Conservation (phyloP, 2,329 filamentous ascomycete genomes). For the Stagonosporopsis chrysanthemi region DNA sequence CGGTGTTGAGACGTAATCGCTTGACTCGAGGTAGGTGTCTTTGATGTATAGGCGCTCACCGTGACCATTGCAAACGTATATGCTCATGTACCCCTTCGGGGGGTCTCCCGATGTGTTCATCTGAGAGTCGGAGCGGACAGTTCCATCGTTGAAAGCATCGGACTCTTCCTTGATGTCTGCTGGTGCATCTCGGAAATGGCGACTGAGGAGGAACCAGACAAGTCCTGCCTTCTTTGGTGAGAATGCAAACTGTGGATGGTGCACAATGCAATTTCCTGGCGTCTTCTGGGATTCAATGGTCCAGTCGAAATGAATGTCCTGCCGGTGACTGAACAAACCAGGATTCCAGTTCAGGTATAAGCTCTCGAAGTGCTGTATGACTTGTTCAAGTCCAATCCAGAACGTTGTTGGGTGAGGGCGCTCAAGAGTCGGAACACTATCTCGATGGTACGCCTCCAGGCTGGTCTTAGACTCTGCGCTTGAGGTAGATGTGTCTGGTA, state of each 20-base stretch:
- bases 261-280: constrained; percentile 76
- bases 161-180: constrained; percentile 47
- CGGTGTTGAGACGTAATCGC: constrained; percentile 91
- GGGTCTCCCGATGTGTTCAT: constrained; percentile 38
- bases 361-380: constrained; percentile 91
- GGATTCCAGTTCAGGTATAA: constrained; percentile 99
- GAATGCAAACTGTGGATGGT: constrained; percentile 68
- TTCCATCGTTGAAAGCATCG: constrained; percentile 44
- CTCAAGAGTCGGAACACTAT: constrained; percentile 41
- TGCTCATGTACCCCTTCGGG: constrained; percentile 79
- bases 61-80: constrained; percentile 77
- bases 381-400: constrained; percentile 89
- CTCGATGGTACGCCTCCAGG: constrained; percentile 32
- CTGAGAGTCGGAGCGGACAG: constrained; percentile 31
- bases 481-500: constrained; percentile 28
- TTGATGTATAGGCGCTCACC: constrained; percentile 78
- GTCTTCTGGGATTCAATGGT: constrained; percentile 60
- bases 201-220: constrained; percentile 85
- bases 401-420: constrained; percentile 74
- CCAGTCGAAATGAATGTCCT: constrained; percentile 94
- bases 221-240: constrained; percentile 62
- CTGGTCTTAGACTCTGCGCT: constrained; percentile 25
- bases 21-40: constrained; percentile 74
- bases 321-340: constrained; percentile 76
- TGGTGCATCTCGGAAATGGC: constrained; percentile 75